Base-by-base conservation (phyloP, 495 filamentous ascomycete species). In the Aspergillus asperescens region DNA sequence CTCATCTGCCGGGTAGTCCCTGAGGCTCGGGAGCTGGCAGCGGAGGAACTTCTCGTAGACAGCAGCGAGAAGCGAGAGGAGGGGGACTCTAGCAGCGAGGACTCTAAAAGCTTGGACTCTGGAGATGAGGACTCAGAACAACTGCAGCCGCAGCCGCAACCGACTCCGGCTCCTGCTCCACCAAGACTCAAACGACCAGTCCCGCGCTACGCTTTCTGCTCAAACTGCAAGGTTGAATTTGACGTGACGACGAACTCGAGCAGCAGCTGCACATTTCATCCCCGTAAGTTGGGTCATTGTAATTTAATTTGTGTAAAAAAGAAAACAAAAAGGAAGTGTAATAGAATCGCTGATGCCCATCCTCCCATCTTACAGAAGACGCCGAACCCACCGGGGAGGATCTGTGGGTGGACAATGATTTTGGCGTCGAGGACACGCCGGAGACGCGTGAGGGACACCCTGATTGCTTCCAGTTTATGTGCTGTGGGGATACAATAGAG, bases 161-260 rank as follows among this genome's bases (percentile, higher is more conserved):
- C 35, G 16, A n/a, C 1, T 12, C 18, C 15, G 7, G 35, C 7
- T 4, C 35, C 35, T 7, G 35, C 35, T 1, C 2, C 3, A 18
- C 5, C 3, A 16, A 1, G 9, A 8, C 37, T 40, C 18, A 40
- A 40, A 22, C 16, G 37, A 6, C 1, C 4, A 8, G 10, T 40
- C 15, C 8, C 37, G 1, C 23, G 48, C 23, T 51, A 51, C 16
- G 37, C 48, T 0, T 18, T 20, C 15, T 51, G 37, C 35, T 8
- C 1, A 6, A 42, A 51, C 7, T 50, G 48, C 34, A 23, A 31
- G 3, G 7, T 28, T 7, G 48, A 50, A 20, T 50, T 41, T 23
- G 48, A 50, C 15, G 48, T 50, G 12, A 50, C 23, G 3, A n/a
- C 18, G 13, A 50, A 50, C 27, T 41, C 34, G 7, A 50, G 48